These are phyloP conservation scores for Silene vulgaris DNA, from an alignment of 179 eudicot genomes.

Conservation along the genomic window DNA sequence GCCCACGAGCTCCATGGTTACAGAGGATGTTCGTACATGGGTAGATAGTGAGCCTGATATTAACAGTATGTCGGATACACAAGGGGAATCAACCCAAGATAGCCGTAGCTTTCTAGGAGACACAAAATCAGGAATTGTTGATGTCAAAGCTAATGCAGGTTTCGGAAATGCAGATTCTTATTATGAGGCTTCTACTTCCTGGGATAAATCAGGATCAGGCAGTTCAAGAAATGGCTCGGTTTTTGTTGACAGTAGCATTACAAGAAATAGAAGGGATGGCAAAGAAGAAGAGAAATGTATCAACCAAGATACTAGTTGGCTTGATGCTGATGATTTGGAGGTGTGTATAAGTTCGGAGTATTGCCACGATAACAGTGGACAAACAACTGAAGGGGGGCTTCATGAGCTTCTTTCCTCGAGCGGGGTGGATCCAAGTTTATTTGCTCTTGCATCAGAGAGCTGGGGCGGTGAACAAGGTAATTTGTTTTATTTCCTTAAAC, in stretches of 20 bases:
- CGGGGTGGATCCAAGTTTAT: constrained; percentile 26
- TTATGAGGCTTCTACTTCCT: constrained; percentile 28
- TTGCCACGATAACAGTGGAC: constrained; percentile 10
- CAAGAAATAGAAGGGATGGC: not conserved
- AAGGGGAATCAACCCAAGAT: constrained; percentile 25
- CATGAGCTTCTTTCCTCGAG: constrained; percentile 29
- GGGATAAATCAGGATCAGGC: constrained; percentile 19
- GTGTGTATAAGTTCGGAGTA: constrained; percentile 18
- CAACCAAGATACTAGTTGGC: constrained; percentile 18
- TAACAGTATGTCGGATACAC: not conserved
- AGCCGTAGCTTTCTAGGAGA: constrained; percentile 26
- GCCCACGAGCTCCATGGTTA: not conserved
- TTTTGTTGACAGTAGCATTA: constrained; percentile 5
- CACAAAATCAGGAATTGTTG: constrained; percentile 19
- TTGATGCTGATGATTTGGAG: constrained; percentile 21
- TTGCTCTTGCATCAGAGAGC: constrained; percentile 16
- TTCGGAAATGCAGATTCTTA: constrained; percentile 15
- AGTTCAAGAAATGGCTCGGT: constrained; percentile 6
- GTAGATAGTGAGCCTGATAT: not conserved
- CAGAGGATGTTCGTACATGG: constrained; percentile 14
- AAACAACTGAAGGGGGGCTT: constrained; percentile 24
- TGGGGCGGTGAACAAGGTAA: constrained; percentile 28
- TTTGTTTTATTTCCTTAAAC: not conserved
- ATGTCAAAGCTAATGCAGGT: constrained; percentile 11
- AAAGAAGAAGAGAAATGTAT: constrained; percentile 14